Evolutionary conservation across 345 rosid genomes (phyloP).

Genomic region (Eucalyptus regnans): DNA sequence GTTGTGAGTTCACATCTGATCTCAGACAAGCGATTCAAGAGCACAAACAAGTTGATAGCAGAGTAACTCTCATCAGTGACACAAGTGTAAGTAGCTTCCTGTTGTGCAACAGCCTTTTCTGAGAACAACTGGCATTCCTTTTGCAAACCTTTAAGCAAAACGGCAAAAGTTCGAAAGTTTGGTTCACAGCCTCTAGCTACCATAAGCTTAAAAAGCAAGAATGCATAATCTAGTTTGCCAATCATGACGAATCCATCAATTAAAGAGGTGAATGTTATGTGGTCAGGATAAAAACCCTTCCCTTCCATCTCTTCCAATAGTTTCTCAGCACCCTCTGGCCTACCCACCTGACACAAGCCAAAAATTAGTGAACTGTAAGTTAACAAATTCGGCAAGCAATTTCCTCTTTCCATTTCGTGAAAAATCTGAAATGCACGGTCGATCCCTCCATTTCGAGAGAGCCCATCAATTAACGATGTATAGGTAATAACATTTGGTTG

Average conservation of each 20-base stretch:
- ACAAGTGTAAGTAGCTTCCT: slow-evolving; percentile 13
- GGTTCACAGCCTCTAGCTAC: slow-evolving; percentile 35
- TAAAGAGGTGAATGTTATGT: slow-evolving; percentile 31
- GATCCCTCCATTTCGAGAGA: slow-evolving; percentile 24
- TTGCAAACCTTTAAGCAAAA: slow-evolving; percentile 43
- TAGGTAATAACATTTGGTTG: slow-evolving; percentile 41
- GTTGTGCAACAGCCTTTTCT: slow-evolving; percentile 25
- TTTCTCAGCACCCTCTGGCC: slow-evolving; percentile 33
- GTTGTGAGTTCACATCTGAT: slow-evolving; percentile 27
- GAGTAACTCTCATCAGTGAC: slow-evolving; percentile 8
- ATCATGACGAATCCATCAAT: slow-evolving; percentile 48
- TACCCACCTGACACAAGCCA: slow-evolving; percentile 53
- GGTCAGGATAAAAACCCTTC: slow-evolving; percentile 37
- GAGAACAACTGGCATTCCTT: slow-evolving; percentile 21
- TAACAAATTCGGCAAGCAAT: slow-evolving; percentile 31
- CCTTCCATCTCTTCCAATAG: slow-evolving; percentile 40
- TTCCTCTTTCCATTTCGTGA: slow-evolving; percentile 28
- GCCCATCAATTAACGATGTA: slow-evolving; percentile 46
- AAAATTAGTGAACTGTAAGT: slow-evolving; percentile 48
- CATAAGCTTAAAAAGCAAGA: slow-evolving; percentile 31
- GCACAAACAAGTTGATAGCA: slow-evolving; percentile 11
- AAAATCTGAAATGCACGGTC: slow-evolving; percentile 35
- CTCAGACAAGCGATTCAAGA: slow-evolving; percentile 37
- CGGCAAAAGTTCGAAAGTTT: slow-evolving; percentile 39
- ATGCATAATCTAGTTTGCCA: slow-evolving; percentile 46